These are phyloP conservation scores for Phytophthora foliorum DNA, from an alignment of 352 stramenopile genomes.

Conservation along the genomic window DNA sequence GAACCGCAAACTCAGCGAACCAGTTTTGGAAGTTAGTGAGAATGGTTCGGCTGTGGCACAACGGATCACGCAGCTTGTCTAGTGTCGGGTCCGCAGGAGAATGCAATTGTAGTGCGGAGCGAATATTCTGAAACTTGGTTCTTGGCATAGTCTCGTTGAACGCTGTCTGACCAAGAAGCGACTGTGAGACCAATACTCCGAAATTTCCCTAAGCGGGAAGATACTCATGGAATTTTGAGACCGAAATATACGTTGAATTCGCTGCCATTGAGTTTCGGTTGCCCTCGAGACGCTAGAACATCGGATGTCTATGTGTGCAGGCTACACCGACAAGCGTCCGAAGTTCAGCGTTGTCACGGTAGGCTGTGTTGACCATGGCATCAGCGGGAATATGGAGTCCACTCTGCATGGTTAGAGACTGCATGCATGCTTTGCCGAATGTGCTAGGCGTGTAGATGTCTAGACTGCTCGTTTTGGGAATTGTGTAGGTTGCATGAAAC, in stretches of 20 bases:
- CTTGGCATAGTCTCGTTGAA: slow-evolving; percentile 12
- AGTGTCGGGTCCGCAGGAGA: background rate
- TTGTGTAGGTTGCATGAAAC: too few species aligned
- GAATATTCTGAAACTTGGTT: slow-evolving; percentile 5
- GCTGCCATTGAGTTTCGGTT: background rate
- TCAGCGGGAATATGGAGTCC: background rate
- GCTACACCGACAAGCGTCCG: background rate
- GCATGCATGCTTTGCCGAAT: background rate
- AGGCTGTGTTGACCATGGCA: background rate
- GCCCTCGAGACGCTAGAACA: background rate
- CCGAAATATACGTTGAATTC: slow-evolving; percentile 1
- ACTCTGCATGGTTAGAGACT: background rate
- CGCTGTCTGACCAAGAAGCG: too few species aligned
- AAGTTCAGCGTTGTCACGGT: background rate
- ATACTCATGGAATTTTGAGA: slow-evolving; percentile 18
- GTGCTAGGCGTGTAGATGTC: background rate
- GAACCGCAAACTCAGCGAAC: slow-evolving; percentile 3
- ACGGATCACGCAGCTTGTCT: slow-evolving; percentile 1
- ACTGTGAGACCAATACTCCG: too few species aligned
- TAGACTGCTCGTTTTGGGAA: too few species aligned
- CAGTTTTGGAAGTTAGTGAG: slow-evolving; percentile 5
- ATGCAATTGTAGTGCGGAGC: background rate
- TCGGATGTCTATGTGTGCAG: slow-evolving; percentile 1
- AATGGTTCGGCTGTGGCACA: slow-evolving; percentile 4
- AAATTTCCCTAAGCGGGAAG: too few species aligned